A percentile compares a stretch with the other conserved stretches of the same genome.
These are phyloP conservation scores for Pinus taeda DNA, from an alignment of 75 land plant species.

Conservation along the genomic window DNA sequence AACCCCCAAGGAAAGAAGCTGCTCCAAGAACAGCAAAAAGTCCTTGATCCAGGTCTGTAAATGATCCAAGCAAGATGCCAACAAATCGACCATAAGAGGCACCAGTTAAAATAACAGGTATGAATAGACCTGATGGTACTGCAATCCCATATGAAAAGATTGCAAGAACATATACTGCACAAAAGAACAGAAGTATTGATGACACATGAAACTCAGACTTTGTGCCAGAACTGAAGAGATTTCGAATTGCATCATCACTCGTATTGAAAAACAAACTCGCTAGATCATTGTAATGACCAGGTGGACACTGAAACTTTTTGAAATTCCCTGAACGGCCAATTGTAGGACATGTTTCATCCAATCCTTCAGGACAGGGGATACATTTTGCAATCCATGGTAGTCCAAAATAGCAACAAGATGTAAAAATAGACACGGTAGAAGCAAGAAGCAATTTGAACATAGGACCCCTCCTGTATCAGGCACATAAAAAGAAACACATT, in stretches of 20 bases:
- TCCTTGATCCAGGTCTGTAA: slow-evolving; percentile 21
- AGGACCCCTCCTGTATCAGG: slow-evolving; percentile 25
- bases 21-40: slow-evolving; percentile 47
- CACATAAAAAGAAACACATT: not conserved
- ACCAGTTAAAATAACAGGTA: slow-evolving; percentile 50
- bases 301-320: slow-evolving; percentile 62
- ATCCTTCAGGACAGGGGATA: slow-evolving; percentile 19
- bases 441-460: slow-evolving; percentile 25
- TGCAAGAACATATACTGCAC: slow-evolving; percentile 47
- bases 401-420: slow-evolving; percentile 25
- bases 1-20: slow-evolving; percentile 53
- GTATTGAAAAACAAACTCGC: slow-evolving; percentile 73
- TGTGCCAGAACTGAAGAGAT: slow-evolving; percentile 60
- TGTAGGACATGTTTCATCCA: slow-evolving; percentile 50
- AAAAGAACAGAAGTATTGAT: slow-evolving; percentile 51
- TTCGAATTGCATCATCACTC: slow-evolving; percentile 72
- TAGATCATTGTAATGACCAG: slow-evolving; percentile 71
- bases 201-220: slow-evolving; percentile 37
- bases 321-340: slow-evolving; percentile 58
- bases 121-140: slow-evolving; percentile 70
- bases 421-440: slow-evolving; percentile 16
- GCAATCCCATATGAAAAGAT: slow-evolving; percentile 77
- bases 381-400: slow-evolving; percentile 44
- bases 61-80: slow-evolving; percentile 27
- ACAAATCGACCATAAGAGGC: slow-evolving; percentile 47